Conservation (phyloP, 2,329 filamentous ascomycete species). For the Clonostachys sp. region DNA sequence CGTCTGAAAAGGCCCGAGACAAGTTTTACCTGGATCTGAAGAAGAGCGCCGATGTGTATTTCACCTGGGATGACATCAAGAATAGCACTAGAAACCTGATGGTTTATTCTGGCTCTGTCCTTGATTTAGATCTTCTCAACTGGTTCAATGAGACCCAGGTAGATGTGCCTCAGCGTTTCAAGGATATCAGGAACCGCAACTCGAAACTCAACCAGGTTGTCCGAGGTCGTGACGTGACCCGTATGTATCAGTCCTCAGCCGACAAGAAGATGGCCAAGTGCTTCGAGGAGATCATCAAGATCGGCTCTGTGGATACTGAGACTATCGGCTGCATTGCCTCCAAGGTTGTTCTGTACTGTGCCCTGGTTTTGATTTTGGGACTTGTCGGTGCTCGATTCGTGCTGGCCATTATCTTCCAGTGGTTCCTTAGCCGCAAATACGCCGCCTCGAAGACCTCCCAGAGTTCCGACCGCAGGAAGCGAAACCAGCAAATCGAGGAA, state of each 20-base stretch:
- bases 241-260: slow-evolving; percentile 70
- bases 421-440: slow-evolving; percentile 88
- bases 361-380: slow-evolving; percentile 83
- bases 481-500: slow-evolving; percentile 91
- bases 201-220: slow-evolving; percentile 57
- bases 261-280: slow-evolving; percentile 85
- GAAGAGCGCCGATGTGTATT: slow-evolving; percentile 83
- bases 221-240: slow-evolving; percentile 83
- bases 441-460: slow-evolving; percentile 83
- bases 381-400: slow-evolving; percentile 83
- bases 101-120: slow-evolving; percentile 89
- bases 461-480: slow-evolving; percentile 73
- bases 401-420: slow-evolving; percentile 90
- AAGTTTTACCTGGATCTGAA: slow-evolving; percentile 69
- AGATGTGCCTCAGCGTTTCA: slow-evolving; percentile 69
- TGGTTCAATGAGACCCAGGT: slow-evolving; percentile 90
- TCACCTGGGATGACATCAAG: slow-evolving; percentile 89
- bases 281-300: slow-evolving; percentile 89
- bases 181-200: slow-evolving; percentile 67
- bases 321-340: slow-evolving; percentile 97
- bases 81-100: slow-evolving; percentile 87
- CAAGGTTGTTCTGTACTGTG: slow-evolving; percentile 93
- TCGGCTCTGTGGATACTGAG: slow-evolving; percentile 92
- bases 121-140: slow-evolving; percentile 81
- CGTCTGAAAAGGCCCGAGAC: slow-evolving; percentile 60